Evolutionary conservation across 2,329 filamentous ascomycete species (phyloP).

Genomic region (Fusarium cicatricum): DNA sequence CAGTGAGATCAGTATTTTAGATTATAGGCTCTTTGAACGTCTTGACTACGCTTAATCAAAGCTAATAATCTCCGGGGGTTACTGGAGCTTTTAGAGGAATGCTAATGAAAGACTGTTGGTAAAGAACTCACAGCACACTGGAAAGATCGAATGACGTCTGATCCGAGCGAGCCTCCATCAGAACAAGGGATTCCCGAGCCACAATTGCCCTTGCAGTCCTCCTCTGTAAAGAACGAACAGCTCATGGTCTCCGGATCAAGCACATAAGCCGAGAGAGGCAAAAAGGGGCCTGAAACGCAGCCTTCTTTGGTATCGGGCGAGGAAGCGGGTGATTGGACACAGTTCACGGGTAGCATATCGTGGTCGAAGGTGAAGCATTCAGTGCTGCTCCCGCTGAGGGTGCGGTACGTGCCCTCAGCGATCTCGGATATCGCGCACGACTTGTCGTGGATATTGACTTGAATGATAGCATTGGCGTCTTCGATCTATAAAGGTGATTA

Average conservation of each 20-base stretch:
- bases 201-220: background rate
- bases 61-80: too few species aligned
- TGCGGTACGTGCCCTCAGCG: background rate
- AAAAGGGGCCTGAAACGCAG: background rate
- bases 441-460: background rate
- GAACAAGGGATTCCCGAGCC: background rate
- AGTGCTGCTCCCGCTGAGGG: background rate
- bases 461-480: background rate
- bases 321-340: background rate
- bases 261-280: background rate
- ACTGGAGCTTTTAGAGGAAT: background rate
- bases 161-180: background rate
- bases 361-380: background rate
- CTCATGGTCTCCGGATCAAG: background rate
- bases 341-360: background rate
- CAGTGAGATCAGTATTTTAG: too few species aligned
- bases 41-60: too few species aligned
- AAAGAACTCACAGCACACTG: background rate
- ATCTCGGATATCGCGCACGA: background rate
- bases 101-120: background rate
- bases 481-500: background rate
- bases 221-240: background rate
- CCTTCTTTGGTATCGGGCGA: background rate
- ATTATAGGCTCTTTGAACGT: too few species aligned
- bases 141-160: background rate